These are phyloP conservation scores for Backusella tuberculispora DNA, from an alignment of 192 early-diverging fungal species.

Conservation along the genomic window DNA sequence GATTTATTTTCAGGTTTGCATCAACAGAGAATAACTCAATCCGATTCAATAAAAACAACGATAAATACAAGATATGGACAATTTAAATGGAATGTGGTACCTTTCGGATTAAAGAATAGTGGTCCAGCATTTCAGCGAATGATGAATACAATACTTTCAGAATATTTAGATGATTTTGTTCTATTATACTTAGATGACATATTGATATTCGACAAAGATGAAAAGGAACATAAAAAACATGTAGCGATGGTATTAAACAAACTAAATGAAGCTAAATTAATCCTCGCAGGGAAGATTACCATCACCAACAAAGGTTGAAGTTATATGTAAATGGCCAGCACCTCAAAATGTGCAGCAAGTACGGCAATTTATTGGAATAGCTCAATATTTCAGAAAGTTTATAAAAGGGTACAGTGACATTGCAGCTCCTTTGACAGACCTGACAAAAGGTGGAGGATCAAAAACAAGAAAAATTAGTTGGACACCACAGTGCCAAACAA, in stretches of 20 bases:
- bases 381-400: constrained; percentile 32
- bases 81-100: constrained; percentile 30
- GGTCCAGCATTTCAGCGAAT: constrained; percentile 4
- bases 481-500: not conserved
- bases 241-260: constrained; percentile 11
- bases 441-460: constrained; percentile 9
- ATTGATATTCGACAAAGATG: constrained; percentile 31
- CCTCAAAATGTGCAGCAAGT: constrained; percentile 23
- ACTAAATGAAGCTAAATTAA: not conserved
- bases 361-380: constrained; percentile 31
- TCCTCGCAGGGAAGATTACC: not conserved
- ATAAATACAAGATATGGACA: constrained; percentile 35
- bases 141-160: constrained; percentile 50
- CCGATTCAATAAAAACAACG: constrained; percentile 44
- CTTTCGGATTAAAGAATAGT: constrained; percentile 34
- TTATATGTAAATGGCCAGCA: constrained; percentile 27
- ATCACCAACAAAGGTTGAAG: constrained; percentile 26
- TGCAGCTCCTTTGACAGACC: constrained; percentile 15
- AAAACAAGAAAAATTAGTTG: constrained; percentile 2
- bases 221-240: constrained; percentile 35
- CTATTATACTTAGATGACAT: constrained; percentile 50
- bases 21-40: constrained; percentile 41
- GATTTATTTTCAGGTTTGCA: constrained; percentile 44
- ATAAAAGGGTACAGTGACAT: constrained; percentile 22
- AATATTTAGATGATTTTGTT: constrained; percentile 38